Evolutionary conservation across 2,329 filamentous ascomycete genomes (phyloP).

Genomic region (Sporothrix luriei): DNA sequence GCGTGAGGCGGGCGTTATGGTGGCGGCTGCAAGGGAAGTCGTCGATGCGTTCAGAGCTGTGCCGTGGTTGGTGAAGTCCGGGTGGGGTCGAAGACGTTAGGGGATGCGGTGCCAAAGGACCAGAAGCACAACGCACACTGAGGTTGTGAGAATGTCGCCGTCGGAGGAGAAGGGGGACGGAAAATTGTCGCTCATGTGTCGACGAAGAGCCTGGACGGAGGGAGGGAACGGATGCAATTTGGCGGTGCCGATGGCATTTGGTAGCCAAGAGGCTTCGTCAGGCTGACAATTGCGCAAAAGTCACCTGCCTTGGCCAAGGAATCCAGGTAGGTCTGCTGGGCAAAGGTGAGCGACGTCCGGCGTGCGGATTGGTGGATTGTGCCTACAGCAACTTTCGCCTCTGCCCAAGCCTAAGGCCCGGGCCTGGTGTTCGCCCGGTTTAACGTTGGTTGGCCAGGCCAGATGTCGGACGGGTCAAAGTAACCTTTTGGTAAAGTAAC

Average conservation of each 20-base stretch:
- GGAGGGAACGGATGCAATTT: slow-evolving; percentile 30
- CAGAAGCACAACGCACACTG: slow-evolving; percentile 22
- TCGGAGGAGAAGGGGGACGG: too few species aligned
- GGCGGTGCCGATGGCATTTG: slow-evolving; percentile 31
- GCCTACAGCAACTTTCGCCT: background rate
- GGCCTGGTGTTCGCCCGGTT: background rate
- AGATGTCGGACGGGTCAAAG: background rate
- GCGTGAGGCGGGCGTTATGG: background rate
- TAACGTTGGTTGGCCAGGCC: slow-evolving; percentile 9
- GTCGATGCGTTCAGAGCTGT: background rate
- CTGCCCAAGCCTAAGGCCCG: background rate
- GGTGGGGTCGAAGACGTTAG: slow-evolving; percentile 17
- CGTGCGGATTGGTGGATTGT: slow-evolving; percentile 17
- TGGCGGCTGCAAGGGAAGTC: background rate
- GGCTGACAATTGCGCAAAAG: slow-evolving; percentile 15
- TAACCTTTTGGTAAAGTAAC: background rate
- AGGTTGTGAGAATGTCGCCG: background rate
- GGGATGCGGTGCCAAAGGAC: slow-evolving; percentile 7
- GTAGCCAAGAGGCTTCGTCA: slow-evolving; percentile 5
- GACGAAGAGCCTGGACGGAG: background rate
- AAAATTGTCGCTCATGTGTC: background rate
- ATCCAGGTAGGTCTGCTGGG: background rate
- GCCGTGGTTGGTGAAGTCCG: slow-evolving; percentile 22
- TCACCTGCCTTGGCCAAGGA: slow-evolving; percentile 11
- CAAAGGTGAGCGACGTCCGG: background rate